Base-by-base conservation (phyloP, 2,329 filamentous ascomycete species). In the Aspergillus sp. region DNA sequence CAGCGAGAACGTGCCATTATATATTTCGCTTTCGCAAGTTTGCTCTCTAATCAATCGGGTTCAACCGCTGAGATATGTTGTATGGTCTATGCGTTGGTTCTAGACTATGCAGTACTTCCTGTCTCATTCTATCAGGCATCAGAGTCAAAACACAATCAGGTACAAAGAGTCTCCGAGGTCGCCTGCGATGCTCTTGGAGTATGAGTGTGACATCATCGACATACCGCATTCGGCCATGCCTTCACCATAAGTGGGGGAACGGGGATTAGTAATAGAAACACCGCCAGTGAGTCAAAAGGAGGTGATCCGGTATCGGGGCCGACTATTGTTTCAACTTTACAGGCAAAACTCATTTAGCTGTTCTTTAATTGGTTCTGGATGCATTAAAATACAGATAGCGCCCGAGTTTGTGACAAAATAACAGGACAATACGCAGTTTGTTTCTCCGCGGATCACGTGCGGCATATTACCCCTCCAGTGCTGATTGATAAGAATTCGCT, bases 401-500 rank as follows among this genome's bases (percentile, higher is more conserved):
- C 11, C 23, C 11, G 12, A 14, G 4, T 43, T 21, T 7, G 6
- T 9, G n/a, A 33, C 35, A 33, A 21, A 11, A 44, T 21, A 43
- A 41, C 44, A 6, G 6, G 8, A 8, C 7, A 11, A 41, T 54
- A 48, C 52, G n/a, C 23, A 17, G 4, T 39, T 41, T 54, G 44
- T 23, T 54, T 54, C 52, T 54, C 52, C 52, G 52, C 52, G 52
- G 52, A 48, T 54, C 52, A 54, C 52, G 52, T 54, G 52, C 27
- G 33, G 8, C 15, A 8, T 12, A 6, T 41, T 41, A 33, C 52
- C 52, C 52, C 44, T 48, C 52, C 50, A 52, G 23, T 17, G 44
- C 33, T 39, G 52, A 54, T 54, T 54, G 52, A 54, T 54, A 54
- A 54, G 52, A 54, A 54, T 40, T 31, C 43, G 52, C 52, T 41